A percentile compares a stretch with the other conserved stretches of the same genome.
These are phyloP conservation scores for Asterella californica DNA, from an alignment of 225 moss, liverwort and hornwort genomes.

Conservation along the genomic window DNA sequence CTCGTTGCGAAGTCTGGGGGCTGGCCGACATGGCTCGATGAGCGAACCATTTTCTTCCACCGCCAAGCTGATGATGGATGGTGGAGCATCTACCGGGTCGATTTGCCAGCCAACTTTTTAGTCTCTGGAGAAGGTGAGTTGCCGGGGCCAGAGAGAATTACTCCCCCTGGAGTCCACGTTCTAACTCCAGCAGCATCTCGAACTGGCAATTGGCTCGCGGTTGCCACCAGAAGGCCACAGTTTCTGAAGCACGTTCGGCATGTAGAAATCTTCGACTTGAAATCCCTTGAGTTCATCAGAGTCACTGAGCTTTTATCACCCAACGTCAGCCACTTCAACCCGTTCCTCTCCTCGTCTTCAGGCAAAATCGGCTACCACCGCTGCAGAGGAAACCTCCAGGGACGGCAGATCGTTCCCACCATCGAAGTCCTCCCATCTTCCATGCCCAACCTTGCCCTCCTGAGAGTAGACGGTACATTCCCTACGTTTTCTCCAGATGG, in stretches of 20 bases:
- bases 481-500: constrained; percentile 47
- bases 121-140: background rate
- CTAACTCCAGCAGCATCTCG: constrained; percentile 52
- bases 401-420: background rate
- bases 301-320: constrained; percentile 38
- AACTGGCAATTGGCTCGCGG: constrained; percentile 39
- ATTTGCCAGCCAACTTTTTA: constrained; percentile 27
- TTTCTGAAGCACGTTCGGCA: constrained; percentile 31
- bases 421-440: constrained; percentile 24
- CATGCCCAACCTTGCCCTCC: constrained; percentile 21
- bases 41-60: constrained; percentile 44
- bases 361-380: constrained; percentile 42
- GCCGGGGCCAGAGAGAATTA: constrained; percentile 30
- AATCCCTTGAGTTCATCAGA: constrained; percentile 28
- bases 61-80: constrained; percentile 49
- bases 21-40: constrained; percentile 54
- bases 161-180: constrained; percentile 50
- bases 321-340: constrained; percentile 34
- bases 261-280: constrained; percentile 41
- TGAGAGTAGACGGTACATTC: constrained; percentile 41
- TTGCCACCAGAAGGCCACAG: constrained; percentile 42
- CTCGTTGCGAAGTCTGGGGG: constrained; percentile 40
- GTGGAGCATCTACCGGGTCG: constrained; percentile 46
- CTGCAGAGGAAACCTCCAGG: constrained; percentile 33
- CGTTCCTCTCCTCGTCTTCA: constrained; percentile 44